Evolutionary conservation across 352 stramenopile species (phyloP).

Genomic region (Phytophthora cryptogea): DNA sequence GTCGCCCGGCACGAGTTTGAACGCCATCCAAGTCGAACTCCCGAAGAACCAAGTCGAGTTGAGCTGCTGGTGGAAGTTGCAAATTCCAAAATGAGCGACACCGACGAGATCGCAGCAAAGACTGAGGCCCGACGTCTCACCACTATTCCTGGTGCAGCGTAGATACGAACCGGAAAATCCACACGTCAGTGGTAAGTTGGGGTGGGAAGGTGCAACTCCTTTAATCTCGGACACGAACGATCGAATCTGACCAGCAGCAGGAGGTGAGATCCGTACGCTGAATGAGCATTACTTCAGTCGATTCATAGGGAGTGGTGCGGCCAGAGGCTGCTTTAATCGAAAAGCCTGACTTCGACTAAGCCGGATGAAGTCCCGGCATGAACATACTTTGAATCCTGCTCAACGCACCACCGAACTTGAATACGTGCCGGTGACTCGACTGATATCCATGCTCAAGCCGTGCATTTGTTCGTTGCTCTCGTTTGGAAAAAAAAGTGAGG

Average conservation of each 20-base stretch:
- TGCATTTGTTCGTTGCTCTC: too few species aligned
- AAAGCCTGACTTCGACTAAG: constrained; percentile 2
- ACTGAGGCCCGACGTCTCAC: constrained; percentile 1
- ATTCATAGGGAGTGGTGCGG: background rate
- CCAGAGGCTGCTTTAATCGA: background rate
- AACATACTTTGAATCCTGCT: too few species aligned
- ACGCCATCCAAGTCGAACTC: background rate
- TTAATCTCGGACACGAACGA: constrained; percentile 66
- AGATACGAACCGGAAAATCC: constrained; percentile 8
- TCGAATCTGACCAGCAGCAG: constrained; percentile 6
- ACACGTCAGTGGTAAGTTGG: too few species aligned
- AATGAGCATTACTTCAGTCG: background rate
- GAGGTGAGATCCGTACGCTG: background rate
- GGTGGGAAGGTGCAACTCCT: constrained; percentile 60
- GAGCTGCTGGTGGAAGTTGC: background rate
- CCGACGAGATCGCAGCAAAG: background rate
- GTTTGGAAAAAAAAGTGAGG: too few species aligned
- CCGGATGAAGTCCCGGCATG: too few species aligned
- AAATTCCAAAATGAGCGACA: constrained; percentile 7
- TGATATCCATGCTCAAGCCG: too few species aligned
- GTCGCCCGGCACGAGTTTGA: constrained; percentile 14
- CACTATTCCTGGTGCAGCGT: constrained; percentile 8
- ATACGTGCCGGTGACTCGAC: too few species aligned
- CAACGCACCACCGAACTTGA: too few species aligned
- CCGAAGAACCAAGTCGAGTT: too few species aligned